These are phyloP conservation scores for Litchi chinensis DNA, from an alignment of 345 rosid genomes.

Conservation along the genomic window DNA sequence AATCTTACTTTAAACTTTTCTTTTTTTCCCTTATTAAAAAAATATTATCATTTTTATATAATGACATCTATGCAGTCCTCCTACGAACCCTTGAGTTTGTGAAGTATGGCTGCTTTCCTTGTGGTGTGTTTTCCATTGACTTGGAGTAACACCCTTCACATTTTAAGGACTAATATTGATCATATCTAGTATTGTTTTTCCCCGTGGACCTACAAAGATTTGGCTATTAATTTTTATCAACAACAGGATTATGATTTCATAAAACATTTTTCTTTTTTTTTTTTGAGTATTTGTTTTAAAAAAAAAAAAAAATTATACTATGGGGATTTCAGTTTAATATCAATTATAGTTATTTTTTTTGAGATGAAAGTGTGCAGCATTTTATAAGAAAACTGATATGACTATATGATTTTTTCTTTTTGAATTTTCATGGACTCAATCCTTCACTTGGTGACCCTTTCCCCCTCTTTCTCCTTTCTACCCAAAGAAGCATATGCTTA, in stretches of 20 bases:
- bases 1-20: not conserved
- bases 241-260: not conserved
- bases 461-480: not conserved
- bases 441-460: not conserved
- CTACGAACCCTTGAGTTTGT: constrained; percentile 19
- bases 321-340: not conserved
- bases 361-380: not conserved
- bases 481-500: not conserved
- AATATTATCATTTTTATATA: constrained; percentile 9
- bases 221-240: not conserved
- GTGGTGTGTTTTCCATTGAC: constrained; percentile 4
- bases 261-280: not conserved
- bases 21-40: not conserved
- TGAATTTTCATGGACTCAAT: not conserved
- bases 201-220: not conserved
- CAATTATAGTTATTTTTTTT: not conserved
- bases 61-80: constrained; percentile 2
- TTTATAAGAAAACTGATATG: too few relatives aligned
- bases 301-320: not conserved
- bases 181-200: not conserved
- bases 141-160: constrained; percentile 20
- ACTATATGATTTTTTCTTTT: not conserved
- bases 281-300: not conserved
- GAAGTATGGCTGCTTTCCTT: constrained; percentile 16
- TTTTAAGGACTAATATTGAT: constrained; percentile 7